Evolutionary conservation across 2,329 filamentous ascomycete species (phyloP).

Genomic region (Stromatinia cepivora): DNA sequence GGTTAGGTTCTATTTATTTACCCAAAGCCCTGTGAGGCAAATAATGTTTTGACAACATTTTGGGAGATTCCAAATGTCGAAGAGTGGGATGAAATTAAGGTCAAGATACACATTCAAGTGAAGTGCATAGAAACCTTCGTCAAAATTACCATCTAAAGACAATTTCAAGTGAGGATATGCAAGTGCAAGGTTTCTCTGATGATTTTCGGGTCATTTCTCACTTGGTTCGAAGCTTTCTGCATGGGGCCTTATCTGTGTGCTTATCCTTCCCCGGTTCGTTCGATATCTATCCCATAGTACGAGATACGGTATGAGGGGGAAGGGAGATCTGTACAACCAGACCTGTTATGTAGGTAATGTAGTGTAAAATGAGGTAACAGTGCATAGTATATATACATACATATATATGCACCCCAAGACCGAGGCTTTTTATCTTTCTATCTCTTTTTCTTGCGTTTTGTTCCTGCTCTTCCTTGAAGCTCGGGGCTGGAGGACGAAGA

Average conservation of each 20-base stretch:
- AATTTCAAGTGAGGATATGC: too few species aligned
- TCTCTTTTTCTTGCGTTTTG: neutral
- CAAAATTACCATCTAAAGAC: too few species aligned
- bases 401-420: neutral
- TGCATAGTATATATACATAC: neutral
- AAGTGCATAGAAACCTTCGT: too few species aligned
- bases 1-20: too few species aligned
- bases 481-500: neutral
- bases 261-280: slow-evolving; percentile 8
- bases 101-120: too few species aligned
- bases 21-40: too few species aligned
- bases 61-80: too few species aligned
- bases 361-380: neutral
- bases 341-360: neutral
- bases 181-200: neutral
- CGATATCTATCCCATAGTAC: neutral
- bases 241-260: neutral
- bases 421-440: neutral
- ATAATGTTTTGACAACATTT: too few species aligned
- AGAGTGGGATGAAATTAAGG: too few species aligned
- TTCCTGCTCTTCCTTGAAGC: neutral
- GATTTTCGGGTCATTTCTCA: neutral
- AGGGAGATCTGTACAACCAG: neutral
- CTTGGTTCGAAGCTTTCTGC: neutral
- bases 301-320: neutral